phyloP scores from a whole-genome alignment of 2,329 filamentous ascomycete species.

The Ramichloridium luteum region DNA sequence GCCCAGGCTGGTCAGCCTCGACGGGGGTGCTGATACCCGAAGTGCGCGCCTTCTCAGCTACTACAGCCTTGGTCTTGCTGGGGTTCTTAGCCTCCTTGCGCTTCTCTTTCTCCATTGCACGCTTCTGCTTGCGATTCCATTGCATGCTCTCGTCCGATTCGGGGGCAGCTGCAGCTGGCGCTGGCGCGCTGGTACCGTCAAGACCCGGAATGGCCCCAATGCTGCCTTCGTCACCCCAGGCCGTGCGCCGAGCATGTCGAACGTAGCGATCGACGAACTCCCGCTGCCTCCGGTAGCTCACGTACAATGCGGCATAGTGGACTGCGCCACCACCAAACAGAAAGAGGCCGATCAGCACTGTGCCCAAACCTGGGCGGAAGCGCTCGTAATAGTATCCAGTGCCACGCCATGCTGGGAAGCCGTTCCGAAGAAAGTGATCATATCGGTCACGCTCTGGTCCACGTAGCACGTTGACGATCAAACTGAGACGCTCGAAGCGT shows the following conservation, averaged over 20 bases:
- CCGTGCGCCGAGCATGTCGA: conserved; percentile 71
- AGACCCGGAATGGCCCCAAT: conserved; percentile 56
- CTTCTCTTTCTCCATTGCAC: conserved; percentile 75
- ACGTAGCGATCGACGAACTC: conserved; percentile 91
- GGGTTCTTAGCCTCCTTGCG: conserved; percentile 51
- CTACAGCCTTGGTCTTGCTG: conserved; percentile 38
- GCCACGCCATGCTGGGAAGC: conserved; percentile 92
- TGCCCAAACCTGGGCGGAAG: conserved; percentile 80
- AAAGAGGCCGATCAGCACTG: conserved; percentile 71
- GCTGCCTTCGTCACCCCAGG: conserved; percentile 73
- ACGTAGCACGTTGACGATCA: conserved; percentile 76
- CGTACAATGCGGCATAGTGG: conserved; percentile 75
- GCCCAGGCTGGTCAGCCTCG: conserved; percentile 31
- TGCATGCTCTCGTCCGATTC: conserved; percentile 40
- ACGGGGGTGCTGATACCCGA: conserved; percentile 43
- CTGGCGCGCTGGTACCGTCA: conserved; percentile 26
- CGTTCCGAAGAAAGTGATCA: conserved; percentile 84
- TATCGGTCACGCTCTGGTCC: conserved; percentile 74
- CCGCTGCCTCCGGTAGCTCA: conserved; percentile 78
- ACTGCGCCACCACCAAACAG: conserved; percentile 69
- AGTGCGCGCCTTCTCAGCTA: conserved; percentile 34
- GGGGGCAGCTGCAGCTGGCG: conserved; percentile 21
- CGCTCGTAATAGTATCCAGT: conserved; percentile 97
- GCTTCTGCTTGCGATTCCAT: conserved; percentile 70
- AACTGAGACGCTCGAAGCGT: conserved; percentile 69